A percentile compares a stretch with the other conserved stretches of the same genome.
Evolutionary conservation across 2,329 filamentous ascomycete genomes (phyloP).

Genomic region (Alternaria novae-zelandiae): DNA sequence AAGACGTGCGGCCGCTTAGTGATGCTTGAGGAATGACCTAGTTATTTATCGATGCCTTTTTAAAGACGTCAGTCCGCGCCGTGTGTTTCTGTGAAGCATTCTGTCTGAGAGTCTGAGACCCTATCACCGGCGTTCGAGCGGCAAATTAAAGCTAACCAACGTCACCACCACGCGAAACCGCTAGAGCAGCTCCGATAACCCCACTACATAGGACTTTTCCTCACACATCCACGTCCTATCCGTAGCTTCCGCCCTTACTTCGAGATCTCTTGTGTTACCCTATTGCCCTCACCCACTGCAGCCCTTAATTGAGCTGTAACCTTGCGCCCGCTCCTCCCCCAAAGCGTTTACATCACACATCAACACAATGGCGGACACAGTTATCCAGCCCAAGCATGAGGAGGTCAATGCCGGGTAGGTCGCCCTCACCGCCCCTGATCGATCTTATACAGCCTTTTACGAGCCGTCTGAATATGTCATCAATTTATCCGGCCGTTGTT

Average conservation of each 20-base stretch:
- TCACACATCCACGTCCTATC: slow-evolving; percentile 33
- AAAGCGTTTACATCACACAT: slow-evolving; percentile 24
- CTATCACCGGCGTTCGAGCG: slow-evolving; percentile 30
- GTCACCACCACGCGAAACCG: slow-evolving; percentile 40
- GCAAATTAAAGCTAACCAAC: slow-evolving; percentile 28
- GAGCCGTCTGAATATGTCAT: neutral
- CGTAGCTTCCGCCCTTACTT: slow-evolving; percentile 32
- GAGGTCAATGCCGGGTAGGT: slow-evolving; percentile 57
- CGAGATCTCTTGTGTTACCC: slow-evolving; percentile 13
- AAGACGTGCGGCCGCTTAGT: slow-evolving; percentile 42
- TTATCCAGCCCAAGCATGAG: slow-evolving; percentile 54
- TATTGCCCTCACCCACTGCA: slow-evolving; percentile 13
- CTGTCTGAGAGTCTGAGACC: slow-evolving; percentile 22
- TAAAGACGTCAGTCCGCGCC: slow-evolving; percentile 27
- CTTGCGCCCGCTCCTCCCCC: slow-evolving; percentile 27
- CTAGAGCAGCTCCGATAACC: slow-evolving; percentile 39
- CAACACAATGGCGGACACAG: slow-evolving; percentile 54
- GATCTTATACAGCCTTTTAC: neutral
- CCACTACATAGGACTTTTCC: slow-evolving; percentile 46
- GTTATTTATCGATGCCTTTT: slow-evolving; percentile 27
- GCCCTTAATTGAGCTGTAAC: slow-evolving; percentile 31
- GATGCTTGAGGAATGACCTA: slow-evolving; percentile 38
- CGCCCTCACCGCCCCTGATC: neutral
- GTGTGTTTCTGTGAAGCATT: slow-evolving; percentile 21
- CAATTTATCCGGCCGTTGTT: slow-evolving; percentile 9